These are phyloP conservation scores for Citrullus colocynthis DNA, from an alignment of 306 rosid genomes.

Conservation along the genomic window DNA sequence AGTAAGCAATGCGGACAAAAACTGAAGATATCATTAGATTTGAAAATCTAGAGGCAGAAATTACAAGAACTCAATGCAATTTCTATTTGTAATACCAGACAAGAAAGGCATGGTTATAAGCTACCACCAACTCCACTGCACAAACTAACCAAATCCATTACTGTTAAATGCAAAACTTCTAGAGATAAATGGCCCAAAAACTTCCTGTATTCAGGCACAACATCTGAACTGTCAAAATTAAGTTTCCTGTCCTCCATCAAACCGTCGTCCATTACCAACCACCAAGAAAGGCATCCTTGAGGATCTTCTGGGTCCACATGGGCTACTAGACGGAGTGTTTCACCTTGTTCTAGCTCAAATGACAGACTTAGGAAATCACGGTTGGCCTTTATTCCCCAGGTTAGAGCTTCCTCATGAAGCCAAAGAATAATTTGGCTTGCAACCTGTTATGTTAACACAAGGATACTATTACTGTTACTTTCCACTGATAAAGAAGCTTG, in stretches of 20 bases:
- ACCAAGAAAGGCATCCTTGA: conserved; percentile 83
- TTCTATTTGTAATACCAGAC: neutral
- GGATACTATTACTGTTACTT: neutral
- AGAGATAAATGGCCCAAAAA: conserved; percentile 68
- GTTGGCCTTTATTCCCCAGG: conserved; percentile 66
- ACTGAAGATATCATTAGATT: conserved; percentile 1
- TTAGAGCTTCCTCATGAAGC: conserved; percentile 76
- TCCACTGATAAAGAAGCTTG: neutral
- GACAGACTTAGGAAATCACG: conserved; percentile 66
- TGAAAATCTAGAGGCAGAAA: neutral
- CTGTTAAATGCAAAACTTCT: conserved; percentile 62
- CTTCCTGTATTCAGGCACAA: conserved; percentile 56
- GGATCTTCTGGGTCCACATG: conserved; percentile 72
- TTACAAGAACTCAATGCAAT: neutral
- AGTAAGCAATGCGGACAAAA: neutral
- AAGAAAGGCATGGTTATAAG: conserved; percentile 12
- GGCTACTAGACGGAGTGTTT: conserved; percentile 61
- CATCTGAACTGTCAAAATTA: conserved; percentile 30
- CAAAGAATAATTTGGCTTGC: conserved; percentile 77
- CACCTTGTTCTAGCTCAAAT: conserved; percentile 76
- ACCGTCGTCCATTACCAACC: conserved; percentile 67
- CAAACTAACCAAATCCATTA: conserved; percentile 70
- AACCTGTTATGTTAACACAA: conserved; percentile 35
- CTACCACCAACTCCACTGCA: conserved; percentile 44
- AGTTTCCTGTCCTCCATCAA: conserved; percentile 56